These are phyloP conservation scores for Cladorrhinum samala DNA, from an alignment of 495 filamentous ascomycete species.

Conservation along the genomic window DNA sequence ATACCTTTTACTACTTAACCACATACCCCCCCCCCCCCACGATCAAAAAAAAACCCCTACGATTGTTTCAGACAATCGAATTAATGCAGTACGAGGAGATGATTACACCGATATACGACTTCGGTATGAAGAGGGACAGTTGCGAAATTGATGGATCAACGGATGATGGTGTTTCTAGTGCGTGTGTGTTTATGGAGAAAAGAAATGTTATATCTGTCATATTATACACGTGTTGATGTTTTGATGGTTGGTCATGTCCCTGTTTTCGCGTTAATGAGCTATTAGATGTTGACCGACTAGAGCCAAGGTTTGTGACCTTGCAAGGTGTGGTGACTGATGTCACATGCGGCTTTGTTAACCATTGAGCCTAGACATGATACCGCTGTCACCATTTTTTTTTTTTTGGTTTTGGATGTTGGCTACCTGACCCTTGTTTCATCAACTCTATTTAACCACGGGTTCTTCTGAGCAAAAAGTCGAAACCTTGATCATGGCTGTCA, in stretches of 20 bases:
- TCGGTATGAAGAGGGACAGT: slow-evolving; percentile 11
- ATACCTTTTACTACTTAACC: neutral
- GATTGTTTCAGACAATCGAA: slow-evolving; percentile 2
- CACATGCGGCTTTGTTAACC: too few relatives aligned
- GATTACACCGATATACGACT: slow-evolving; percentile 19
- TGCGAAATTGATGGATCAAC: neutral
- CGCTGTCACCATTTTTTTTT: too few relatives aligned
- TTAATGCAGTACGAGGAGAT: slow-evolving; percentile 23
- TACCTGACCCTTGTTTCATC: too few relatives aligned
- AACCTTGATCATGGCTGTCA: too few relatives aligned
- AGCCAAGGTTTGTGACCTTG: too few relatives aligned
- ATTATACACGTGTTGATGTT: neutral
- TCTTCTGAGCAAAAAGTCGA: too few relatives aligned
- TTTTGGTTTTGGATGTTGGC: too few relatives aligned
- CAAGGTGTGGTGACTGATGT: too few relatives aligned
- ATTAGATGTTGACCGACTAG: neutral
- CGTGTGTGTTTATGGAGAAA: neutral
- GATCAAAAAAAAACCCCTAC: too few relatives aligned
- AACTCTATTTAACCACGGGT: too few relatives aligned
- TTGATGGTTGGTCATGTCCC: slow-evolving; percentile 4
- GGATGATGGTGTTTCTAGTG: neutral
- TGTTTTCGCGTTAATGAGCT: too few relatives aligned
- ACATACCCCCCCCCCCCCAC: slow-evolving; percentile 18
- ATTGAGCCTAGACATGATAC: too few relatives aligned
- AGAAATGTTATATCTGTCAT: neutral